Evolutionary conservation across 306 rosid species (phyloP).

Genomic region (Prinsepia uniflora): DNA sequence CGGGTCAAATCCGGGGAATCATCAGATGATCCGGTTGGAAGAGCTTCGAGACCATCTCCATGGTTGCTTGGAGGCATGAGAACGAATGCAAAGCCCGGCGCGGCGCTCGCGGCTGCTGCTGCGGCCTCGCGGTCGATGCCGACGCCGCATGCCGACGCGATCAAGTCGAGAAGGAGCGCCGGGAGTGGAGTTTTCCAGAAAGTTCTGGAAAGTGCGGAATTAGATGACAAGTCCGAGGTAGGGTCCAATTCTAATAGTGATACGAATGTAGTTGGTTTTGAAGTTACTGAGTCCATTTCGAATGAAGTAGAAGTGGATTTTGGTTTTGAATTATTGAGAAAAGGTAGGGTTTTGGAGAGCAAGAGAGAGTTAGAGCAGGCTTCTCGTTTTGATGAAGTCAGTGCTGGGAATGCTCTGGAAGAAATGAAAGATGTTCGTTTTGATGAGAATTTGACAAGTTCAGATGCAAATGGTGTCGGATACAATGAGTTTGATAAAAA

Average conservation of each 20-base stretch:
- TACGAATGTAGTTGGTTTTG: conserved; percentile 19
- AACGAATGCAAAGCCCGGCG: conserved; percentile 85
- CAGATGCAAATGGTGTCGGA: conserved; percentile 16
- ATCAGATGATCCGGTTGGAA: conserved; percentile 41
- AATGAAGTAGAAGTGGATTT: conserved; percentile 23
- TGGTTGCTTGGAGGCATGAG: conserved; percentile 65
- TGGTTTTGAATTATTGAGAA: conserved; percentile 20
- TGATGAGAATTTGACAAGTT: conserved; percentile 24
- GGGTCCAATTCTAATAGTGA: conserved; percentile 35
- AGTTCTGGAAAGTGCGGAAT: conserved; percentile 28
- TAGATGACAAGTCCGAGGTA: conserved; percentile 22
- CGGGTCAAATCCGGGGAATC: conserved; percentile 38
- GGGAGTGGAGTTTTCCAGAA: conserved; percentile 35
- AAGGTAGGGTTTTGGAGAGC: conserved; percentile 30
- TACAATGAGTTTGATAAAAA: conserved; percentile 22
- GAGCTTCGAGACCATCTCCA: conserved; percentile 51
- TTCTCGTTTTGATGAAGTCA: conserved; percentile 24
- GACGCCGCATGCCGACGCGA: conserved; percentile 83
- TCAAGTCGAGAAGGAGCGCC: conserved; percentile 61
- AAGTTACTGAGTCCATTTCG: conserved; percentile 2
- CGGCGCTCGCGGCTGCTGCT: conserved; percentile 85
- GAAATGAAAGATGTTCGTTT: conserved; percentile 36
- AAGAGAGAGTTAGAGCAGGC: conserved; percentile 30
- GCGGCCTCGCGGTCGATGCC: conserved; percentile 86
- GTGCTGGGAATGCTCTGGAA: conserved; percentile 22